These are phyloP conservation scores for Trifolium fragiferum DNA, from an alignment of 306 rosid genomes.

Conservation along the genomic window DNA sequence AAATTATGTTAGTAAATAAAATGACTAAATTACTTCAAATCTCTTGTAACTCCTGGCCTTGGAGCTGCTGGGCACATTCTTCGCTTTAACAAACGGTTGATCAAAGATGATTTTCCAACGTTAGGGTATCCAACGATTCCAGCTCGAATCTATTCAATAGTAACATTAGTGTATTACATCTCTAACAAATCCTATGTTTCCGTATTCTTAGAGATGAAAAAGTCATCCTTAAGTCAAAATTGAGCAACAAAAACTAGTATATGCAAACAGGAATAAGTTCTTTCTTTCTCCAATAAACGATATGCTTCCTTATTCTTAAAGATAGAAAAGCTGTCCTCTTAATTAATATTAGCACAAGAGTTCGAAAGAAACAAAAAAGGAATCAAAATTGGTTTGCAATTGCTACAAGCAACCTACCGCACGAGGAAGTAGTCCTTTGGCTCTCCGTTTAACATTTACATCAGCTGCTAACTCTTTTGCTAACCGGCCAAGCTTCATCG, in stretches of 20 bases:
- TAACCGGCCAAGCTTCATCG: conserved; percentile 82
- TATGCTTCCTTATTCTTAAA: conserved; percentile 31
- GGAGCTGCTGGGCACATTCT: conserved; percentile 97
- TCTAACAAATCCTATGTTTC: background rate
- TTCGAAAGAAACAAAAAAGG: background rate
- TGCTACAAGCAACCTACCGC: conserved; percentile 56
- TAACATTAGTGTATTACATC: conserved; percentile 22
- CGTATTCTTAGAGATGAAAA: conserved; percentile 21
- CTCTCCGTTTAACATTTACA: conserved; percentile 88
- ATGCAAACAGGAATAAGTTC: background rate
- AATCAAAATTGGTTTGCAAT: conserved; percentile 37
- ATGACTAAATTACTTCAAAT: conserved; percentile 58
- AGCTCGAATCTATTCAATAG: conserved; percentile 77
- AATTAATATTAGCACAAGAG: conserved; percentile 28
- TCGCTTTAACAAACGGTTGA: conserved; percentile 86
- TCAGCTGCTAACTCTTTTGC: conserved; percentile 81
- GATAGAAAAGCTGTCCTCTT: background rate
- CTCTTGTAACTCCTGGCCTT: conserved; percentile 95
- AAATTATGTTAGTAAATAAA: conserved; percentile 30
- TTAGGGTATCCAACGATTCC: conserved; percentile 97
- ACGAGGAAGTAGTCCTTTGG: conserved; percentile 96
- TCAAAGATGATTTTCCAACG: conserved; percentile 91
- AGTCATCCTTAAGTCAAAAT: conserved; percentile 3
- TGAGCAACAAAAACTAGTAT: background rate
- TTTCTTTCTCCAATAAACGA: conserved; percentile 9